Conservation (phyloP, 208 protist genomes). For the Trichomonas tenax region DNA sequence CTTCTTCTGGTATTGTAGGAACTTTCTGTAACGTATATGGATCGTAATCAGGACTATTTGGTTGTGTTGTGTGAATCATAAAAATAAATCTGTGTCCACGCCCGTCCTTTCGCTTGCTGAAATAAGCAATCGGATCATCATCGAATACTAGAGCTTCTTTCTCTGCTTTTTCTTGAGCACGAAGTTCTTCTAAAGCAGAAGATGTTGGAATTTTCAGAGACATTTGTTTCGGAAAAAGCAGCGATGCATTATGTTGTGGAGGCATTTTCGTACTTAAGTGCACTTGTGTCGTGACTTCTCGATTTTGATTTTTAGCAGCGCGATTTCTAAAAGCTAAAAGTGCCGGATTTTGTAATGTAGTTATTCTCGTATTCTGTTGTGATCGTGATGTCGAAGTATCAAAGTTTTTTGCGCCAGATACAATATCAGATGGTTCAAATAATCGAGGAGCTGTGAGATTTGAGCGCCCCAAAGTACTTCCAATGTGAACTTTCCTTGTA, state of each 20-base stretch:
- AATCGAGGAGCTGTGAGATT: background rate
- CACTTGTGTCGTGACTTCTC: background rate
- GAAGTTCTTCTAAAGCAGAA: background rate
- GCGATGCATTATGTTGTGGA: background rate
- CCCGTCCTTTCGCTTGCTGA: constrained; percentile 10
- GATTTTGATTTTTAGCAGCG: background rate
- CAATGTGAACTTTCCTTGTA: background rate
- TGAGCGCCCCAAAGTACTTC: background rate
- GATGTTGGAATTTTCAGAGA: background rate
- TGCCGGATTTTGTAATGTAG: background rate
- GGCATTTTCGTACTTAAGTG: background rate
- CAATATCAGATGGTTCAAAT: background rate
- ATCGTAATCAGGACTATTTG: background rate
- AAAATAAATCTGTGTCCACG: background rate
- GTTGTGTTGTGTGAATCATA: background rate
- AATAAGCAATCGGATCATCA: background rate
- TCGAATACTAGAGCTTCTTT: background rate
- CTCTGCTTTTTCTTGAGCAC: background rate
- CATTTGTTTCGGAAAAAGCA: background rate
- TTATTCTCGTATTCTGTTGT: background rate
- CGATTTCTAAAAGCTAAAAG: background rate
- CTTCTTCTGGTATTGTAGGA: background rate
- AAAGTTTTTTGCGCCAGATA: background rate
- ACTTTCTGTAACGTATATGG: background rate
- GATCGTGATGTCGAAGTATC: background rate